Conservation (phyloP, 352 stramenopile species). For the Saprolegnia diclina region DNA sequence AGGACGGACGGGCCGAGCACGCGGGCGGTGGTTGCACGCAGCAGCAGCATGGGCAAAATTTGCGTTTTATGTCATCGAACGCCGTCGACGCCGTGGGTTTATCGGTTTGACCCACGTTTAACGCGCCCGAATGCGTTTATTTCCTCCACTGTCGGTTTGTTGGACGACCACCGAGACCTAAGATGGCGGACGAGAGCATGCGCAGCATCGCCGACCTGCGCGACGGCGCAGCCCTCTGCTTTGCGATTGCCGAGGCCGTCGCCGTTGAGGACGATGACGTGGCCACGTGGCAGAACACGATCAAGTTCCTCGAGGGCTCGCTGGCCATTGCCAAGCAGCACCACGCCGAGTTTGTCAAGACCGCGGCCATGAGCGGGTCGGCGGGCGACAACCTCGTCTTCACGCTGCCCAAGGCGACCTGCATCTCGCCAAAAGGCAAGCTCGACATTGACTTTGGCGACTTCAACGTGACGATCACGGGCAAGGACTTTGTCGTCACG, state of each 20-base stretch:
- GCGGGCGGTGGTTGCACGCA: background rate
- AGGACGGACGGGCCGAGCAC: background rate
- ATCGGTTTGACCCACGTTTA: no score
- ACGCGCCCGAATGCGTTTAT: no score
- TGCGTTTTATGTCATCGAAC: background rate
- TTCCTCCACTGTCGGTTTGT: background rate
- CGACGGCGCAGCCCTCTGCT: slow-evolving; percentile 5
- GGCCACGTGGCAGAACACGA: slow-evolving; percentile 6
- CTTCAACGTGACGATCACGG: slow-evolving; percentile 13
- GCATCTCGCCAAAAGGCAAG: slow-evolving; percentile 23
- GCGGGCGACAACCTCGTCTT: slow-evolving; percentile 7
- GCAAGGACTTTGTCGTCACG: slow-evolving; percentile 18
- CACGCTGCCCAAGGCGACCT: slow-evolving; percentile 9
- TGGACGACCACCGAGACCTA: background rate
- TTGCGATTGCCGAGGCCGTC: background rate
- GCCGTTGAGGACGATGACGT: slow-evolving; percentile 10
- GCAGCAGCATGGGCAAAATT: background rate
- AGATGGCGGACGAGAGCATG: background rate
- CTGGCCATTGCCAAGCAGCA: slow-evolving; percentile 19
- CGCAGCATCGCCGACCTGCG: background rate
- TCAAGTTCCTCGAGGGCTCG: slow-evolving; percentile 14
- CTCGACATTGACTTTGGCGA: slow-evolving; percentile 26
- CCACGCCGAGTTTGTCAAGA: slow-evolving; percentile 1
- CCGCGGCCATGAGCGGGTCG: slow-evolving; percentile 2
- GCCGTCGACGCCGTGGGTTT: no score